phyloP scores from a whole-genome alignment of 805 yeast genomes.

The Lachancea sp. region DNA sequence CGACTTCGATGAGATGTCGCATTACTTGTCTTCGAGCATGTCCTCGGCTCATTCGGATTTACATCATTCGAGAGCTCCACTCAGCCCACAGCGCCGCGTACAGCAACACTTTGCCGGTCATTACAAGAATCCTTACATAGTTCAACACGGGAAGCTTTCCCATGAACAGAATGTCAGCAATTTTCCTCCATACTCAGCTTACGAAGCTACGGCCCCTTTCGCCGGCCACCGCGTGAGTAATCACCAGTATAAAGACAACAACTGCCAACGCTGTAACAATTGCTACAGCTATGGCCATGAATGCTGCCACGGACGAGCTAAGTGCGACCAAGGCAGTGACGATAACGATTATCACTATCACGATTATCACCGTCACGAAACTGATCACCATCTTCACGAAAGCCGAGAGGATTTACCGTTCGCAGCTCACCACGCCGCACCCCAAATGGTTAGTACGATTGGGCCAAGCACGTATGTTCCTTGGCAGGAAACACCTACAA shows the following conservation, averaged over 20 bases:
- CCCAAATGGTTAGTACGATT: neutral
- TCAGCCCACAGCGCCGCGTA: neutral
- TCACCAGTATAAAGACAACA: neutral
- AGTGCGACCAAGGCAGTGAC: too few species aligned
- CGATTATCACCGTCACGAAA: neutral
- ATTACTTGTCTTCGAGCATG: neutral
- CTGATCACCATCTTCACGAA: neutral
- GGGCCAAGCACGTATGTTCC: neutral
- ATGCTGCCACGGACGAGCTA: neutral
- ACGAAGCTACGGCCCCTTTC: neutral
- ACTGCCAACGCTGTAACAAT: neutral
- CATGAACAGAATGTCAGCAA: neutral
- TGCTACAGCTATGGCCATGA: neutral
- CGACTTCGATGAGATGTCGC: conserved; percentile 7
- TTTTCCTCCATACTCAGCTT: neutral
- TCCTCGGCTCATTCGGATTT: conserved; percentile 1
- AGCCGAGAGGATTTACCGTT: neutral
- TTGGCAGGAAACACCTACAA: conserved; percentile 6
- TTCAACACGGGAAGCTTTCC: neutral
- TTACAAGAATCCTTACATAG: neutral
- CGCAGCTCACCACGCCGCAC: neutral
- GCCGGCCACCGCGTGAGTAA: neutral
- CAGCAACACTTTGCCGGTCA: neutral
- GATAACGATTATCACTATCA: neutral
- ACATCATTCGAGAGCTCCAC: neutral